Conservation (phyloP, 2,329 filamentous ascomycete genomes). For the Camptophora hylomeconis region DNA sequence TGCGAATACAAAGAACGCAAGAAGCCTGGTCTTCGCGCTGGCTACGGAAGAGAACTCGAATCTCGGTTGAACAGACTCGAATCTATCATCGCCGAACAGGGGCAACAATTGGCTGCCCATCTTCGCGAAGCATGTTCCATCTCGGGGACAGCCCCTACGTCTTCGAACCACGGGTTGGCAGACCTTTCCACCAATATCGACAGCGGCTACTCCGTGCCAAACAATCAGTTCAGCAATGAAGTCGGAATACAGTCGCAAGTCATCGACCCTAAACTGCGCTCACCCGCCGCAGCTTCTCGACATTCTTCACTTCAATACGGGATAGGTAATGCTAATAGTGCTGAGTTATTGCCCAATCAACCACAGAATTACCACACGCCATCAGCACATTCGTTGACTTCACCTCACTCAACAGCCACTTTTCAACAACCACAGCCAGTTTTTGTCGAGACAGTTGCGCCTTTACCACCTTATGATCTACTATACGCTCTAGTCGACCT, state of each 20-base stretch:
- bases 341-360: too few species aligned
- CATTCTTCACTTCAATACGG: constrained; percentile 13
- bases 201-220: too few species aligned
- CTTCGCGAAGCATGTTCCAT: constrained; percentile 14
- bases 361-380: constrained; percentile 13
- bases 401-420: constrained; percentile 11
- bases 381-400: constrained; percentile 15
- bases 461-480: constrained; percentile 61
- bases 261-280: constrained; percentile 12
- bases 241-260: constrained; percentile 7
- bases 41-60: constrained; percentile 49
- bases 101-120: constrained; percentile 16
- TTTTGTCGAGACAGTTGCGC: constrained; percentile 1
- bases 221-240: constrained; percentile 4
- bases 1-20: constrained; percentile 61
- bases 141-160: constrained; percentile 5
- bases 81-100: constrained; percentile 17
- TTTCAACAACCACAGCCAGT: neutral
- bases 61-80: constrained; percentile 43
- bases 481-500: constrained; percentile 60
- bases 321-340: too few species aligned
- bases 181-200: constrained; percentile 1
- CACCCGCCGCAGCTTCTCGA: constrained; percentile 8
- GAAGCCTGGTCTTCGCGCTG: constrained; percentile 52
- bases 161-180: constrained; percentile 5